Conservation (phyloP, 2,329 filamentous ascomycete species). For the Helminthosporium solani region DNA sequence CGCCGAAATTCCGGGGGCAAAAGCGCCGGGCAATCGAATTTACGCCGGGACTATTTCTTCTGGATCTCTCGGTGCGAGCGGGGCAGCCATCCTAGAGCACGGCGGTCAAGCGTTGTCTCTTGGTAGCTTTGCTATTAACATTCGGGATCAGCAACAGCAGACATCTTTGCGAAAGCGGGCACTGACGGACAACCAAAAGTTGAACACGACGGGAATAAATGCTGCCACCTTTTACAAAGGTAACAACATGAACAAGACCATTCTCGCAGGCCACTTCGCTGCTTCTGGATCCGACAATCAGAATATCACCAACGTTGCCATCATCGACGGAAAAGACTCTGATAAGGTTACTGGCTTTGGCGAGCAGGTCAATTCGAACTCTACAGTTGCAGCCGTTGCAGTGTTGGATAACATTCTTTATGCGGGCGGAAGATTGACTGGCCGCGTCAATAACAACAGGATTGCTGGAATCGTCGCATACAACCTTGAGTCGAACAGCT, state of each 20-base stretch:
- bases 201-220: slow-evolving; percentile 65
- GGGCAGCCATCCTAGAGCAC: slow-evolving; percentile 64
- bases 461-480: slow-evolving; percentile 79
- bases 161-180: slow-evolving; percentile 44
- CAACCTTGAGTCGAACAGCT: slow-evolving; percentile 66
- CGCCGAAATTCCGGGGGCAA: slow-evolving; percentile 60
- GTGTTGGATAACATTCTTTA: slow-evolving; percentile 59
- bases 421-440: slow-evolving; percentile 78
- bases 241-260: slow-evolving; percentile 73
- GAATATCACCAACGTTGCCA: slow-evolving; percentile 73
- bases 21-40: slow-evolving; percentile 54
- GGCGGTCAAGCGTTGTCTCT: slow-evolving; percentile 32
- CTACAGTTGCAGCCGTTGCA: slow-evolving; percentile 71
- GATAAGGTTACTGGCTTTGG: slow-evolving; percentile 69
- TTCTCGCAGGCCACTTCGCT: slow-evolving; percentile 84
- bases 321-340: slow-evolving; percentile 75
- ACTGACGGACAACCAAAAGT: slow-evolving; percentile 45
- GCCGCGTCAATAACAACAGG: slow-evolving; percentile 61
- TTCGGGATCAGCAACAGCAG: slow-evolving; percentile 30
- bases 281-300: slow-evolving; percentile 68
- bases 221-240: slow-evolving; percentile 75
- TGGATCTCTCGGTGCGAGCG: slow-evolving; percentile 69
- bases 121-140: slow-evolving; percentile 47
- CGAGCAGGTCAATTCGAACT: slow-evolving; percentile 65
- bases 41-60: slow-evolving; percentile 84